Conservation (phyloP, 1,284 basidiomycete genomes). For the Ganoderma resinaceum region DNA sequence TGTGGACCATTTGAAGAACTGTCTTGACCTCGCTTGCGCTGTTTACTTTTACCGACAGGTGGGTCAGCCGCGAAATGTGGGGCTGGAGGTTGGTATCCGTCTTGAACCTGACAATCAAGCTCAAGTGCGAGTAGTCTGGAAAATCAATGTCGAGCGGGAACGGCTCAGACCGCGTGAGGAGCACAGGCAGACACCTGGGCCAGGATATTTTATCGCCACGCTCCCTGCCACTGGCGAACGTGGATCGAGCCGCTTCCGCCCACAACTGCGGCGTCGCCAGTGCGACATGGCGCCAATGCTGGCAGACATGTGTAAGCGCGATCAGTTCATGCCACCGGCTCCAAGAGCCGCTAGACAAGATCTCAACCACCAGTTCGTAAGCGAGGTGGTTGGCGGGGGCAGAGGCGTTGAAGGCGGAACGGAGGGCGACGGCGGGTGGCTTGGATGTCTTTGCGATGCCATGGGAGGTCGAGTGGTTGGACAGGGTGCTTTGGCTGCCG, state of each 20-base stretch:
- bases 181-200: background rate
- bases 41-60: background rate
- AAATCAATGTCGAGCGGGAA: background rate
- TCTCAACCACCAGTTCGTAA: background rate
- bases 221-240: background rate
- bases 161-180: background rate
- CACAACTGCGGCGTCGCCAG: constrained; percentile 16
- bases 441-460: background rate
- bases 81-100: background rate
- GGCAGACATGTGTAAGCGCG: constrained; percentile 14
- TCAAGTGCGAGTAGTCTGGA: background rate
- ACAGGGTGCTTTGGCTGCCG: too few relatives aligned
- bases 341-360: background rate
- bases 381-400: background rate
- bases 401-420: background rate
- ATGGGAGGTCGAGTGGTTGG: too few relatives aligned
- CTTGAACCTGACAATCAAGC: background rate
- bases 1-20: background rate
- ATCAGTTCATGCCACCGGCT: background rate
- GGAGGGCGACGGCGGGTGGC: background rate
- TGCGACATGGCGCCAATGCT: constrained; percentile 9
- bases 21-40: background rate
- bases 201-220: background rate
- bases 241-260: background rate
- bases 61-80: background rate